Base-by-base conservation (phyloP, 2,329 filamentous ascomycete species). In the Xylaria digitata region DNA sequence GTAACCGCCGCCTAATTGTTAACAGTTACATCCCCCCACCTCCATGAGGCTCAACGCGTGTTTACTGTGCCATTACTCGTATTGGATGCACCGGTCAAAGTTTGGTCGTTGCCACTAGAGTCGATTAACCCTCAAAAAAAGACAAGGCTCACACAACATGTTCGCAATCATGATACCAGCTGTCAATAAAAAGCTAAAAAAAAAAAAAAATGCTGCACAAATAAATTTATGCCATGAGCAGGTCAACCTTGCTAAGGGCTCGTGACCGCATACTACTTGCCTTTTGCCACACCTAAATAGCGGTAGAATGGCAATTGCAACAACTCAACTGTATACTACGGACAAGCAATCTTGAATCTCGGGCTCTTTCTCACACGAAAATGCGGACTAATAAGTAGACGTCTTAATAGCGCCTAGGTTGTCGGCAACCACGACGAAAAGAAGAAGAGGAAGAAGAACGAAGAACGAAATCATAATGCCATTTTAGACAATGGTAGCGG, bases 21-120 rank as follows among this genome's bases (percentile, higher is more conserved):
- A 26, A 42, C 37, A 53, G 21, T 30, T 15, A 34, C 49, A 60
- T 40, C 7, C 13, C 40, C 9, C 7, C 11, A 45, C 21, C 56
- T 23, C 50, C 8, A 21, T 7, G n/a, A 45, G 17, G 21, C 23
- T 30, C 26, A 49, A 19, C 13, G 15, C 50, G 46, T 55, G 34
- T 21, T 40, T 50, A 61, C 61, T 60, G 59, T 66, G 59, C 26
- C 59, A 66, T 69, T 69, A 68, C 66, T 66, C 63, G 66, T 66
- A 53, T 61, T 55, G 52, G 50, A 40, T 63, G 56, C 45, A 23
- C 37, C 52, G 23, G 23, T 53, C n/a, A 49, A 54, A 46, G 55
- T 34, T 61, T 54, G 48, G 56, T 63, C 19, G 54, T 37, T 55
- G 45, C 40, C 45, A 40, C 53, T 61, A 63, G 49, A 62, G 49